Percentiles rank a stretch among this genome's conserved stretches.
Evolutionary conservation across 139 green algal species (phyloP).

Genomic region (Tetraselmis striata): DNA sequence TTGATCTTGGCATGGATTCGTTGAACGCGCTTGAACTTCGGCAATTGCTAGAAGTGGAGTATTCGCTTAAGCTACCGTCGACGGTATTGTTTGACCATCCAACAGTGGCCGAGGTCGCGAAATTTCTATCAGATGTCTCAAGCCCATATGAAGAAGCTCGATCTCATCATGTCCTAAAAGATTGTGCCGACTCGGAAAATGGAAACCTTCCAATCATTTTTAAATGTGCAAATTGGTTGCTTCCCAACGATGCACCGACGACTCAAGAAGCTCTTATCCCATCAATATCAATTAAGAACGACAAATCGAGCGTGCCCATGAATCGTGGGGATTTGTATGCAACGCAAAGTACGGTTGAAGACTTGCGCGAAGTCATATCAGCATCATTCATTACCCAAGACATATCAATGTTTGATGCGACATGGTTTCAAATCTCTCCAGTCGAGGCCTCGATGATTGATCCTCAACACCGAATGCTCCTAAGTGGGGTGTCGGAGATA

Average conservation of each 20-base stretch:
- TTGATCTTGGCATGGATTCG: conserved; percentile 39
- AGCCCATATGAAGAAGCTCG: neutral
- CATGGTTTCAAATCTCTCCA: neutral
- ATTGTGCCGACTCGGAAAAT: neutral
- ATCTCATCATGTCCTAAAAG: neutral
- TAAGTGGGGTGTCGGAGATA: neutral
- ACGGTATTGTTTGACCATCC: conserved; percentile 70
- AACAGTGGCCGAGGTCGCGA: conserved; percentile 29
- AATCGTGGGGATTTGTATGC: neutral
- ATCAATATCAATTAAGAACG: too few relatives aligned
- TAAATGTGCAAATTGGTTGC: neutral
- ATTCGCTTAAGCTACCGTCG: conserved; percentile 39
- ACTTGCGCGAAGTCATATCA: neutral
- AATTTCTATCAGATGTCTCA: neutral
- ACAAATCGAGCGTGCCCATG: neutral
- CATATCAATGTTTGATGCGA: neutral
- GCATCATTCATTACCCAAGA: neutral
- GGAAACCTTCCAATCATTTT: neutral
- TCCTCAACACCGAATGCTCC: conserved; percentile 2
- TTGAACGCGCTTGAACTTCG: conserved; percentile 31
- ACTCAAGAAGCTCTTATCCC: neutral
- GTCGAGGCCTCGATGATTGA: neutral
- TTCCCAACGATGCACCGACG: neutral
- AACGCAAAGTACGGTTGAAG: neutral
- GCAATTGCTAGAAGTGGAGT: neutral